phyloP scores from a whole-genome alignment of 1,284 basidiomycete species.

The Cutaneotrichosporon dermatis region DNA sequence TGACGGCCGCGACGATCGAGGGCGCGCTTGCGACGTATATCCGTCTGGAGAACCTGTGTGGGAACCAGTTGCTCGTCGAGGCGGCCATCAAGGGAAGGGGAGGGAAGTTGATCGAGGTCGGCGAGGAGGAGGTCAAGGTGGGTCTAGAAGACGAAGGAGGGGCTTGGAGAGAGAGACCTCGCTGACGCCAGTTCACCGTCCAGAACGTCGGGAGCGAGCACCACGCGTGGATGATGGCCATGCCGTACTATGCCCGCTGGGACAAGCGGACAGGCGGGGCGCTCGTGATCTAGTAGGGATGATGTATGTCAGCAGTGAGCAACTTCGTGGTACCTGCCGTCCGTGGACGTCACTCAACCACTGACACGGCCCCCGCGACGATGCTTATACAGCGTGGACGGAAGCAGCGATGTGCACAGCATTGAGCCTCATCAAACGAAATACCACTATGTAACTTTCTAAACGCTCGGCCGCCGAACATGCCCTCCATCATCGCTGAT shows the following conservation, averaged over 20 bases:
- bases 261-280: conserved; percentile 11
- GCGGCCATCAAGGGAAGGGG: conserved; percentile 24
- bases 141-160: not conserved
- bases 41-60: conserved; percentile 25
- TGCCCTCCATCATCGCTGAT: not conserved
- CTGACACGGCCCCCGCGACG: no score
- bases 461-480: no score
- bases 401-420: not conserved
- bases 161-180: no score
- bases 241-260: conserved; percentile 24
- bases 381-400: not conserved
- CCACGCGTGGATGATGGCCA: conserved; percentile 31
- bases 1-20: conserved; percentile 25
- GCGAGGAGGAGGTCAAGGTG: conserved; percentile 26
- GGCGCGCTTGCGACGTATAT: conserved; percentile 26
- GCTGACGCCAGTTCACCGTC: conserved; percentile 21
- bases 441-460: no score
- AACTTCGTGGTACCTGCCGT: no score
- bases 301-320: not conserved
- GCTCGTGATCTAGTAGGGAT: not conserved
- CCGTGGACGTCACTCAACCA: no score
- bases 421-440: no score
- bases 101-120: conserved; percentile 22
- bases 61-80: conserved; percentile 26
- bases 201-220: conserved; percentile 27